phyloP scores from a whole-genome alignment of 192 early-diverging fungal genomes.

The Backusella australiensis region DNA sequence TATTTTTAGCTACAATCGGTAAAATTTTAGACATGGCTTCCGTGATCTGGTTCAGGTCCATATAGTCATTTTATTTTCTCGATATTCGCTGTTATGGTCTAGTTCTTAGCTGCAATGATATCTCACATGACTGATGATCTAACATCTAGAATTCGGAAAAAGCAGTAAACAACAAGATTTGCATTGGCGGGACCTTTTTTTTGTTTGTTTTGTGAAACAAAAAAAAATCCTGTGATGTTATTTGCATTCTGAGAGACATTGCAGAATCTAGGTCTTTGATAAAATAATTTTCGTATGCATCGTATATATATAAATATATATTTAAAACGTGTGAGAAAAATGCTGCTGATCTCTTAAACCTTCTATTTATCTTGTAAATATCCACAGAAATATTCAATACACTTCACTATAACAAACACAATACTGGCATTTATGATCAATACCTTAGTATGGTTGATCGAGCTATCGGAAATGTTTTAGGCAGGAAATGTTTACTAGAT shows the following conservation, averaged over 20 bases:
- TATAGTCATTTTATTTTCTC: background rate
- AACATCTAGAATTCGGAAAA: background rate
- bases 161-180: background rate
- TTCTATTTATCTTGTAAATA: background rate
- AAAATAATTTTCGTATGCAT: background rate
- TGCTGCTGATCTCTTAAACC: background rate
- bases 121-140: background rate
- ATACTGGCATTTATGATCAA: background rate
- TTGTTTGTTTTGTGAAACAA: background rate
- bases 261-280: background rate
- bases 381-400: background rate
- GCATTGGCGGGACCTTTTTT: background rate
- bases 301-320: background rate
- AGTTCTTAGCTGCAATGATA: background rate
- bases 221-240: background rate
- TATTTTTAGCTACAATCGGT: background rate
- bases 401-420: background rate
- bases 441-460: background rate
- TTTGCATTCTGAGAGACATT: background rate
- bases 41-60: background rate
- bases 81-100: background rate
- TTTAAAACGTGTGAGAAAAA: background rate
- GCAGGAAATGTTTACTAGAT: background rate
- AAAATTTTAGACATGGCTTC: background rate
- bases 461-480: background rate